Base-by-base conservation (phyloP, 257 asterid genomes). In the Leonotis leonurus region DNA sequence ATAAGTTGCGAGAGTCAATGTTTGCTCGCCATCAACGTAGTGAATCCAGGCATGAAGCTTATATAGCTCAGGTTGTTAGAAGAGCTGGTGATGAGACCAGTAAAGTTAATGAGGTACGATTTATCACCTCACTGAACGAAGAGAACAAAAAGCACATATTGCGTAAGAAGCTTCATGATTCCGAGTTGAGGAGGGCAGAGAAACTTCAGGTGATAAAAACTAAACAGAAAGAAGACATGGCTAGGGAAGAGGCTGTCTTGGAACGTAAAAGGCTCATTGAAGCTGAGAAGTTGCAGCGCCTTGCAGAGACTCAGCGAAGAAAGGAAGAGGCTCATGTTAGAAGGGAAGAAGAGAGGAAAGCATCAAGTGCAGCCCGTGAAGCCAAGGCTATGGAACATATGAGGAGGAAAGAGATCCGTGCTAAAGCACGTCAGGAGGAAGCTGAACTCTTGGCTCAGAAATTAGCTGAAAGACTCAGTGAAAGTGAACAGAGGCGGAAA, bases 51-150 rank as follows among this genome's bases (percentile, higher is more conserved):
- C 99, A 89, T 59, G 99, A 93, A 81, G 99, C 97, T 66, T 72
- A 73, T 77, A 76, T 93, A 67, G 99, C 99, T 35, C 80, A 83
- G 77, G 97, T 93, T 80, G 99, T 87, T 75, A 87, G 96, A 77
- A 82, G 97, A 73, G 99, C 99, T 43, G 95, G 95, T 25, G 99
- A 93, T 44, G 99, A 93, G 79, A 93, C 90, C 78, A 86, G 95
- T 70, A 93, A 93, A 78, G 99, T 93, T 67, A 89, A 93, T 58
- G 99, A 93, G 85, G 99, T 93, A 36, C 89, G 99, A 29, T 93
- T 93, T 78, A 93, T 93, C 69, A 93, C 96, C 68, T 93, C 99
- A 40, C 64, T 93, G 68, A 93, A 93, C 68, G 99, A 93, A 71
- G 99, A 87, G 88, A 93, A 89, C 75, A 93, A 93, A 75, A 93